Conservation (phyloP, 768 basidiomycete species). For the Rhizopogon vesiculosus region DNA sequence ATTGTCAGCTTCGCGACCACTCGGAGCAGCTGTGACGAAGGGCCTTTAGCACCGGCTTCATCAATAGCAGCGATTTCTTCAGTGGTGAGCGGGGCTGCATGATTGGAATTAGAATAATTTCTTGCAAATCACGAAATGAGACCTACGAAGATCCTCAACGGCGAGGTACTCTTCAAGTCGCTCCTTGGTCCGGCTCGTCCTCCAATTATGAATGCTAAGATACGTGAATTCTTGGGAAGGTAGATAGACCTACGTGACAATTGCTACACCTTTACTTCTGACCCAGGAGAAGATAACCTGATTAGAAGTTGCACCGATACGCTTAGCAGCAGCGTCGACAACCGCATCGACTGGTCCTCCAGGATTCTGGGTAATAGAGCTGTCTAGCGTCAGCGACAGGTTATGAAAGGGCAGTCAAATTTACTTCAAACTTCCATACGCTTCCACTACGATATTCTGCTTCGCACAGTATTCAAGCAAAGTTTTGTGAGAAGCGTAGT, state of each 20-base stretch:
- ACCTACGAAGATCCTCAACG: constrained; percentile 52
- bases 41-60: constrained; percentile 51
- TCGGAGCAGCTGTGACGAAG: constrained; percentile 21
- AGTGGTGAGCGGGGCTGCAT: constrained; percentile 44
- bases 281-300: constrained; percentile 74
- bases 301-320: constrained; percentile 50
- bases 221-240: not conserved
- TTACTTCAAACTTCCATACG: constrained; percentile 59
- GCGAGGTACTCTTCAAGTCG: constrained; percentile 66
- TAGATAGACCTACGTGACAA: constrained; percentile 50
- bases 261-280: constrained; percentile 56
- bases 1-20: not conserved
- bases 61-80: constrained; percentile 64
- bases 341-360: constrained; percentile 63
- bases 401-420: constrained; percentile 25
- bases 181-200: constrained; percentile 56
- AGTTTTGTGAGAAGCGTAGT: constrained; percentile 54
- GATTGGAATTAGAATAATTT: not conserved
- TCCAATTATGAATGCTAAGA: constrained; percentile 17
- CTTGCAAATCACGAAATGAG: not conserved
- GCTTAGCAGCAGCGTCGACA: constrained; percentile 45
- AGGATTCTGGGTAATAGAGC: constrained; percentile 54
- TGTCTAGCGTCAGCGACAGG: constrained; percentile 18
- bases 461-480: constrained; percentile 50
- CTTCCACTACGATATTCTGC: constrained; percentile 57